Base-by-base conservation (phyloP, 2,329 filamentous ascomycete genomes). In the Fusarium floridanum region DNA sequence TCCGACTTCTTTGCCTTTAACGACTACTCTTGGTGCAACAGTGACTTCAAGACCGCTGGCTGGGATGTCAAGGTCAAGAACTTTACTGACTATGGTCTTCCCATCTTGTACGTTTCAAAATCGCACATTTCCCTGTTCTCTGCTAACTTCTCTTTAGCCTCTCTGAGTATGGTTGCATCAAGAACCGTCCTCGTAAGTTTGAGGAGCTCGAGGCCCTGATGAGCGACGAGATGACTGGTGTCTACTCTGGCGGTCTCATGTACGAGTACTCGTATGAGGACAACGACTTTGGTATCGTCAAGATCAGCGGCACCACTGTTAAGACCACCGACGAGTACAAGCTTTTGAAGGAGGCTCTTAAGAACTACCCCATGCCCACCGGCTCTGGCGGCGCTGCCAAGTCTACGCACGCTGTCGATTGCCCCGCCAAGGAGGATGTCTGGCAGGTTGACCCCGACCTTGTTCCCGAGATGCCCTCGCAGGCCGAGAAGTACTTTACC, bases 231-330 rank as follows among this genome's bases (percentile, higher is more conserved):
- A 98, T 98, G 96, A 95, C 93, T 9, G 78, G 83, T 20, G 95
- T 98, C 79, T 98, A 98, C 90, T 98, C 95, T 45, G 97, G 97
- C 79, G 97, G 97, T 83, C 90, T 99, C 43, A 94, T 98, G 83
- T 99, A 98, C 86, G 95, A 98, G 85, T 99, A 98, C 87, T 92
- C 93, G 11, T 86, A 93, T 80, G 95, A 97, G 84, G 88, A 88
- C 71, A 94, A 92, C 85, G 88, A 92, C 55, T 98, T 91, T 83
- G 96, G 95, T 74, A 92, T 97, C 68, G 95, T 95, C 81, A 85
- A 90, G 67, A 86, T 97, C 80, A 80, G 83, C 56, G 89, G 88
- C 73, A 78, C 83, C 81, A 84, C 82, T 6, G 88, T 93, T 68
- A 85, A 85, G 36, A 89, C 92, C 74, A 84, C 53, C 22, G 72